Conservation (phyloP, 208 protist species). For the Crithidia expoeki region DNA sequence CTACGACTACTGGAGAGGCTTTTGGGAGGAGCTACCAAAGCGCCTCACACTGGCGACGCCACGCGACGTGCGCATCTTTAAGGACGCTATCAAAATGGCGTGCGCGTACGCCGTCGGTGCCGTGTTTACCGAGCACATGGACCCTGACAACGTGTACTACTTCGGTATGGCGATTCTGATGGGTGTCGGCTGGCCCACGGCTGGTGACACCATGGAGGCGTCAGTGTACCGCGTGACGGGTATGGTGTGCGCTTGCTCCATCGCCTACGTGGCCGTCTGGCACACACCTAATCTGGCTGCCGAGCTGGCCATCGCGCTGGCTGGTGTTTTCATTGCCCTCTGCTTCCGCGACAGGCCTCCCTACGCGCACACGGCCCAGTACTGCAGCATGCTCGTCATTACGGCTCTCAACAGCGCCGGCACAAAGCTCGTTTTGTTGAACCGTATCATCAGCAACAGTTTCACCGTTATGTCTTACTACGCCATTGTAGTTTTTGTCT, state of each 20-base stretch:
- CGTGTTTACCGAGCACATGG: conserved; percentile 52
- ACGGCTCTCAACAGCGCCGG: conserved; percentile 34
- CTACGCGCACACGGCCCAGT: conserved; percentile 49
- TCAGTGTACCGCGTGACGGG: conserved; percentile 63
- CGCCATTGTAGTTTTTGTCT: conserved; percentile 65
- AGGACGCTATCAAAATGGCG: conserved; percentile 64
- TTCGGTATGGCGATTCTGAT: conserved; percentile 76
- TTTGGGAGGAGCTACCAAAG: conserved; percentile 63
- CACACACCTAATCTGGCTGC: conserved; percentile 31
- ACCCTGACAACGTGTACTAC: conserved; percentile 55
- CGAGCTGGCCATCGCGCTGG: conserved; percentile 35
- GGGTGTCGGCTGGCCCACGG: conserved; percentile 57
- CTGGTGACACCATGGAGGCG: conserved; percentile 56
- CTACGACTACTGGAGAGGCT: conserved; percentile 61
- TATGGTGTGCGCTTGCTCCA: conserved; percentile 49
- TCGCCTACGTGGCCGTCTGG: conserved; percentile 49
- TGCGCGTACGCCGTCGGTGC: conserved; percentile 53
- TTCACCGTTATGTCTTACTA: conserved; percentile 72
- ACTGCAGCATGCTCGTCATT: conserved; percentile 49
- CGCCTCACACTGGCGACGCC: conserved; percentile 61
- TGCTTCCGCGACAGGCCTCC: conserved; percentile 34
- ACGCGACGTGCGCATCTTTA: conserved; percentile 66
- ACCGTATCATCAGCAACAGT: conserved; percentile 49
- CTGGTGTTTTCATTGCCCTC: conserved; percentile 41
- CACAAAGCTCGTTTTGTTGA: conserved; percentile 30